phyloP scores from a whole-genome alignment of 129 eudicot species.

The Arctium lappa region DNA sequence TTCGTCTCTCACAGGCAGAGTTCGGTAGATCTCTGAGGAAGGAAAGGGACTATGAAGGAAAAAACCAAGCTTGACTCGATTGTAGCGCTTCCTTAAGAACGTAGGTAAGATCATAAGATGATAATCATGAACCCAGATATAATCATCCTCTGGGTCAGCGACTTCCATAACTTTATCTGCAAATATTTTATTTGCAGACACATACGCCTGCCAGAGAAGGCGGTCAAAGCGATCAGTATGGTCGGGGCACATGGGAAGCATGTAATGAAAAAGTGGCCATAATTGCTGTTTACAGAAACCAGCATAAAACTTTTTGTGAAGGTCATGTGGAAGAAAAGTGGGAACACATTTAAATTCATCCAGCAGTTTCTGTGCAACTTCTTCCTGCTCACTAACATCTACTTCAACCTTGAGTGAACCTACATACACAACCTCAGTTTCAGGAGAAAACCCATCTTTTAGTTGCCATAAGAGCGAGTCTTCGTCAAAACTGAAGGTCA shows the following conservation, averaged over 20 bases:
- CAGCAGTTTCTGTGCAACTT: conserved; percentile 70
- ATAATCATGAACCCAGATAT: conserved; percentile 86
- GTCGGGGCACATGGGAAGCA: conserved; percentile 80
- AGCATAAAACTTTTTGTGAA: conserved; percentile 60
- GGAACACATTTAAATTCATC: conserved; percentile 89
- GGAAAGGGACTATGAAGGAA: conserved; percentile 93
- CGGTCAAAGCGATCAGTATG: conserved; percentile 84
- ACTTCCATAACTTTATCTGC: conserved; percentile 85
- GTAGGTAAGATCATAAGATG: conserved; percentile 89
- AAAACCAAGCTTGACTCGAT: conserved; percentile 74
- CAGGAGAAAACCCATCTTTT: conserved; percentile 71
- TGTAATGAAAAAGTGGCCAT: conserved; percentile 93
- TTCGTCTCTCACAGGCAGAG: conserved; percentile 74
- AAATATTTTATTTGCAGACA: conserved; percentile 70
- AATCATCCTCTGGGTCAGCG: conserved; percentile 75
- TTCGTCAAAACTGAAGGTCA: conserved; percentile 68
- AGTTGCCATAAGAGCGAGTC: conserved; percentile 64
- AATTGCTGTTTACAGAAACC: conserved; percentile 88
- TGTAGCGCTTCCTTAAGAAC: conserved; percentile 57
- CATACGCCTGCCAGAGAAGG: conserved; percentile 80
- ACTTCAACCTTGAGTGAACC: conserved; percentile 76
- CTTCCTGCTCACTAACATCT: conserved; percentile 70
- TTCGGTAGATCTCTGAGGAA: conserved; percentile 77
- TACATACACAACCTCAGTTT: conserved; percentile 65
- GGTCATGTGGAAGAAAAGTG: conserved; percentile 70